Evolutionary conservation across 768 basidiomycete genomes (phyloP).

Genomic region (Russula brevipes): DNA sequence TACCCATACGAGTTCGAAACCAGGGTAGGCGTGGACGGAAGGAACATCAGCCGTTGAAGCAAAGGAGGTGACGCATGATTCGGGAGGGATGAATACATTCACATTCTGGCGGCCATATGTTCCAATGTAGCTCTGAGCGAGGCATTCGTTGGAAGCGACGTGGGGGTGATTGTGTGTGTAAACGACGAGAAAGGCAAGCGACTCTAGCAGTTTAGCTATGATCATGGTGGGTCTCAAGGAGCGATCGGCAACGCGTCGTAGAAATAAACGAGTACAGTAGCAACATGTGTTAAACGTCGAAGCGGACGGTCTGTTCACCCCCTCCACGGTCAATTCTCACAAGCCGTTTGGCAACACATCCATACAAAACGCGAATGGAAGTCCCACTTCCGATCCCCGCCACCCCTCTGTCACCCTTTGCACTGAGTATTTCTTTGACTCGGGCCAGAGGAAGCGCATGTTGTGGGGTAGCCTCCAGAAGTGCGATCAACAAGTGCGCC

Average conservation of each 20-base stretch:
- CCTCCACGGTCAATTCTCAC: slow-evolving; percentile 71
- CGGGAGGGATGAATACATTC: slow-evolving; percentile 45
- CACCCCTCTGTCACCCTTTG: slow-evolving; percentile 37
- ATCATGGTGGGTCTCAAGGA: slow-evolving; percentile 7
- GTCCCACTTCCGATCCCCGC: slow-evolving; percentile 27
- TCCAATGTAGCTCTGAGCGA: slow-evolving; percentile 51
- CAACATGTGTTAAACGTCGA: slow-evolving; percentile 43
- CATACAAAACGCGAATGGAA: slow-evolving; percentile 61
- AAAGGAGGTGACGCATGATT: slow-evolving; percentile 36
- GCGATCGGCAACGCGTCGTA: too few relatives aligned
- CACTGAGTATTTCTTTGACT: slow-evolving; percentile 52
- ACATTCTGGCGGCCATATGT: slow-evolving; percentile 50
- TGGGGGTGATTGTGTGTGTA: slow-evolving; percentile 41
- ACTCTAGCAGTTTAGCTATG: slow-evolving; percentile 15
- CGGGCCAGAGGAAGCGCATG: slow-evolving; percentile 56
- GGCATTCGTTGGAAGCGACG: slow-evolving; percentile 39
- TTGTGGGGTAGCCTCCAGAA: slow-evolving; percentile 49
- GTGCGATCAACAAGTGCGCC: slow-evolving; percentile 56
- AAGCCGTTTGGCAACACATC: slow-evolving; percentile 75
- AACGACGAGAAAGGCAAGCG: slow-evolving; percentile 34
- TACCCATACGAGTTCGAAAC: slow-evolving; percentile 23
- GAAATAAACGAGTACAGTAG: not conserved
- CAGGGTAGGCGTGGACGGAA: slow-evolving; percentile 30
- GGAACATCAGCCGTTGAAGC: not conserved
- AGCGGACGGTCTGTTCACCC: slow-evolving; percentile 70